Evolutionary conservation across 2,329 filamentous ascomycete genomes (phyloP), one percentile per base, ranked within the genome.

Genomic region (Pochonia chlamydosporia): DNA sequence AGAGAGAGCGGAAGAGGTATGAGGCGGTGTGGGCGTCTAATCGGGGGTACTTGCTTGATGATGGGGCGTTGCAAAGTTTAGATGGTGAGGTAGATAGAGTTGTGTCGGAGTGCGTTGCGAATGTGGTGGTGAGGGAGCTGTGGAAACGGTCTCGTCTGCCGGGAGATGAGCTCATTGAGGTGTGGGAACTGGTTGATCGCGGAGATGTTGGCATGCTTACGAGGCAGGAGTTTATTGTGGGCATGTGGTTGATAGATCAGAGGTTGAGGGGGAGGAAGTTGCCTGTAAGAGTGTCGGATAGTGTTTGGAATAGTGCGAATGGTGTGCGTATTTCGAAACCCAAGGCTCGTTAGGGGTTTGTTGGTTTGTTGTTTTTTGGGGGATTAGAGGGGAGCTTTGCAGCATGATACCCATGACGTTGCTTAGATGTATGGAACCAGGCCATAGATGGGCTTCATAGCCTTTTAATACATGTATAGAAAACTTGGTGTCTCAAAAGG

Each of bases 21-120:
- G 88, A 92, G 63, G 88, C 85, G 3, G 78, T 93, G 1, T 93
- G 87, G 87, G 88, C 88, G 1, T 88, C 86, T 36, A 93, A 93
- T 57, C 80, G 82, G 42, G 87, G 87, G 0, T 49, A 81, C 0
- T 65, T 79, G 8, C 61, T 76, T 2, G 46, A 51, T 11, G 52
- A 53, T 46, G 50, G 47, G 23, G 49, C 49, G 24, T 37, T 46
- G 4, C 42, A 53, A 5, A 55, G 56, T 14, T n/a, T 45, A 1
- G 53, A 49, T 11, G 52, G 53, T 5, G 52, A 42, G 28, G 48
- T 50, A 21, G 50, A 51, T 37, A 52, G 54, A 21, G 62, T 66
- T 7, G 53, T 63, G 4, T 65, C 66, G 1, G 74, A 80, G 13
- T 72, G 76, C 40, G 83, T 92, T 3, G 73, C 76, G 28, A 86